Base-by-base conservation (phyloP, 2,329 filamentous ascomycete species). In the Bretziella fagacearum region DNA sequence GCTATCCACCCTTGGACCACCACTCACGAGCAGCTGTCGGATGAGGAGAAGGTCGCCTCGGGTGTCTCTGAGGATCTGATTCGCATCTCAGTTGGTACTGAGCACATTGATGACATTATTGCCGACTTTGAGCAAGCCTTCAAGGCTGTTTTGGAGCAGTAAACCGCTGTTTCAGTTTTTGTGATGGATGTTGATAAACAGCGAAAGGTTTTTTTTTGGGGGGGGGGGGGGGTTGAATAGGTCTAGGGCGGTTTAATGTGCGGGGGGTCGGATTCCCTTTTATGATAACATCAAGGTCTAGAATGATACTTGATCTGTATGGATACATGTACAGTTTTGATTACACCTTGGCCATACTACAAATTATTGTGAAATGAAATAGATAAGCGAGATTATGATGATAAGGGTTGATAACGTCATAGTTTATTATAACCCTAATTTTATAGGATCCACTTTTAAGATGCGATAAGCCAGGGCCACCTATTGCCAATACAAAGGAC, bases 31-130 rank as follows among this genome's bases (percentile, higher is more conserved):
- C 89, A 96, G 67, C 71, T 96, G 49, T 77, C 70, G 20, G 81
- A 89, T 25, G 73, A 86, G 59, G 89, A 95, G 70, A 84, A 79
- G 64, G 60, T 71, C 44, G 77, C 67, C 59, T 89, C 84, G 18
- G 89, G 89, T 56, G 84, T 91, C 8, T 35, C 11, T 17, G 61
- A 85, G 71, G 89, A 93, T 58, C 77, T 87, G 32, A 94, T 96
- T 63, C 83, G 89, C 53, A 91, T 96, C 58, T 95, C 87, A 0
- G 87, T 95, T 50, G 89, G 89, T 45, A 93, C 82, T 1, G 89
- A 96, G 67, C 86, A 95, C 62, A 93, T 96, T 60, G 87, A 94
- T 66, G 89, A 96, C 59, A 95, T 96, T 57, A 91, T 94, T 58
- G 81, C 79, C 56, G 89, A 96, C 64, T 95, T 96, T 60, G 81